Evolutionary conservation across 257 asterid genomes (phyloP), one percentile per base, ranked within the genome.

Genomic region (Handroanthus guayacan): DNA sequence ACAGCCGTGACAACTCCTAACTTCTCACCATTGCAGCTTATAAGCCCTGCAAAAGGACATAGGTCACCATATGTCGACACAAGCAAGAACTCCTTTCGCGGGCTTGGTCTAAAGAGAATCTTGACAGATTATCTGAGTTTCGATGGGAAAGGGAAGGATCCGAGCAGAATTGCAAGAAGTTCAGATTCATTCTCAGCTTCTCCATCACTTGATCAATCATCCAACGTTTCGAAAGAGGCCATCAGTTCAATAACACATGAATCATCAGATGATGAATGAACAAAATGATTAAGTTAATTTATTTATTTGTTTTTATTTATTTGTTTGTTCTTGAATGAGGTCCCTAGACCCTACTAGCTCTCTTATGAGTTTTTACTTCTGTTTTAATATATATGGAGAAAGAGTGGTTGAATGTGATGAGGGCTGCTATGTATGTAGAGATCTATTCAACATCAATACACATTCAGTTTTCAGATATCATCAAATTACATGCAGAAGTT

Each of bases 101-200:
- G 87, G 14, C 83, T 86, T 13, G 86, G 93, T 0, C 84, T 86
- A 75, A 90, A 87, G 80, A 90, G 82, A 82, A 82, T 86, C 7
- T 55, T 82, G 86, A 81, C 89, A 5, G 91, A 91, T 74, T 85
- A 86, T 74, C 57, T 82, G 84, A 85, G 81, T 48, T 55, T 72
- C 7, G 86, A 88, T 65, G 75, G 90, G 5, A 86, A 89, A 76
- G 86, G 80, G 51, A 25, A 25, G 1, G 31, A 25, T 25, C 31
- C 31, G 1, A 55, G 78, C 31, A 78, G 82, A 67, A 74, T 62
- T 74, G 62, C 43, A 6, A 63, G 34, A 75, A 78, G 82, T 65
- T 78, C 82, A 31, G 85, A 81, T 57, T 82, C 90, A 43, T 77
- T 72, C 58, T 76, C 88, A 2, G 87, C 79, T 3, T 85, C 89